Conservation (phyloP, 2,329 filamentous ascomycete genomes). For the Albifimbria verrucaria region DNA sequence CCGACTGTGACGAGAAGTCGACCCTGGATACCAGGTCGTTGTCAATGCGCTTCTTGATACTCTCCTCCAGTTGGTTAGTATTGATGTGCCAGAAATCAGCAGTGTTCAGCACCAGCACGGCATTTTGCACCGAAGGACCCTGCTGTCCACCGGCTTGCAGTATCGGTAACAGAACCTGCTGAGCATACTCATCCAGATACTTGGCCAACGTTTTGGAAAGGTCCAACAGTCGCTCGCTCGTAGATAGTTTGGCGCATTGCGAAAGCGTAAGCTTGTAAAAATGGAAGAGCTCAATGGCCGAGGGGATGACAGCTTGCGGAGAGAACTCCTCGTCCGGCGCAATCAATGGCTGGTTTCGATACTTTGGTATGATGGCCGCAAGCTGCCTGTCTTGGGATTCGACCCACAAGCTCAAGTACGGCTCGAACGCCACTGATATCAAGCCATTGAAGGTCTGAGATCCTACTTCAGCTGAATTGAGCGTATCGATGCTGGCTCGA, state of each 20-base stretch:
- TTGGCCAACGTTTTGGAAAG: conserved; percentile 82
- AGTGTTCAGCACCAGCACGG: conserved; percentile 87
- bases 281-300: conserved; percentile 94
- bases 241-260: conserved; percentile 94
- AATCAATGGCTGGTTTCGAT: conserved; percentile 76
- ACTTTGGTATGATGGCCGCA: conserved; percentile 79
- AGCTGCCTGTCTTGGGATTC: conserved; percentile 92
- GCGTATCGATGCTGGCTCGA: conserved; percentile 83
- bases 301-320: conserved; percentile 82
- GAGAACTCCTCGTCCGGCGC: conserved; percentile 89
- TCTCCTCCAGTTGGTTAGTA: conserved; percentile 89
- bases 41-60: conserved; percentile 88
- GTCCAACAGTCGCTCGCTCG: conserved; percentile 80
- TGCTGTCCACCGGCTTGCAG: conserved; percentile 54
- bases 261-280: conserved; percentile 92
- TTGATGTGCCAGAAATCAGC: conserved; percentile 97
- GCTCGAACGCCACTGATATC: conserved; percentile 95
- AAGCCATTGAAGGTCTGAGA: conserved; percentile 79
- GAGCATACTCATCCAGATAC: conserved; percentile 92
- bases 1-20: conserved; percentile 88
- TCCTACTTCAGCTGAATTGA: conserved; percentile 74
- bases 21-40: conserved; percentile 70
- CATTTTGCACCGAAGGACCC: conserved; percentile 64
- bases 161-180: conserved; percentile 80
- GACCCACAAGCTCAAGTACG: conserved; percentile 95